These are phyloP conservation scores for Colletotrichum costaricense DNA, from an alignment of 2,329 filamentous ascomycete species.

Conservation along the genomic window DNA sequence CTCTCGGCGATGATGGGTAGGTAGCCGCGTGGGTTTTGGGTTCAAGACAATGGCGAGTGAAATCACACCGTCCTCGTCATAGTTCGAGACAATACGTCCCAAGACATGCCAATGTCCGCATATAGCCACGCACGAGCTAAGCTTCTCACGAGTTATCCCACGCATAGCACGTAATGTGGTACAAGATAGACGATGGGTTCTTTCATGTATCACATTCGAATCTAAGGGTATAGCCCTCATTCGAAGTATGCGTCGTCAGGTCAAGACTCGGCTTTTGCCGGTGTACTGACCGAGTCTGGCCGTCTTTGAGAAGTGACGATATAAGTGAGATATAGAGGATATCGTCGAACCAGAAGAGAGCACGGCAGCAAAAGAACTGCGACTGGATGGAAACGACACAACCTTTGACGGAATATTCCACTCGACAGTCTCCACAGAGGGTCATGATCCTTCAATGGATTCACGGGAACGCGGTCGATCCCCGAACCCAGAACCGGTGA, in stretches of 20 bases:
- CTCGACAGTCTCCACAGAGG: not conserved
- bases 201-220: not conserved
- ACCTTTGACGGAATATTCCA: not conserved
- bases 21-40: not conserved
- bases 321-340: not conserved
- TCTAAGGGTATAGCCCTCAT: not conserved
- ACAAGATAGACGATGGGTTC: not conserved
- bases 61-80: not conserved
- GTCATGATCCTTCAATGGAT: not conserved
- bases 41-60: not conserved
- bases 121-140: not conserved
- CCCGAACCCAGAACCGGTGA: not conserved
- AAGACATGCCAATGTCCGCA: not conserved
- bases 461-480: constrained; percentile 1
- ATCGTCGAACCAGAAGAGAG: not conserved
- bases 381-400: not conserved
- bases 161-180: not conserved
- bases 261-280: not conserved
- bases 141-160: not conserved
- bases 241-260: not conserved
- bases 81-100: not conserved
- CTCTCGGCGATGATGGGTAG: not conserved
- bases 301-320: not conserved
- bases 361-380: too few relatives aligned
- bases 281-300: not conserved